A percentile compares a stretch with the other conserved stretches of the same genome.
Conservation (phyloP, 169 alveolate genomes). For the Plasmodium cynomolgi region DNA sequence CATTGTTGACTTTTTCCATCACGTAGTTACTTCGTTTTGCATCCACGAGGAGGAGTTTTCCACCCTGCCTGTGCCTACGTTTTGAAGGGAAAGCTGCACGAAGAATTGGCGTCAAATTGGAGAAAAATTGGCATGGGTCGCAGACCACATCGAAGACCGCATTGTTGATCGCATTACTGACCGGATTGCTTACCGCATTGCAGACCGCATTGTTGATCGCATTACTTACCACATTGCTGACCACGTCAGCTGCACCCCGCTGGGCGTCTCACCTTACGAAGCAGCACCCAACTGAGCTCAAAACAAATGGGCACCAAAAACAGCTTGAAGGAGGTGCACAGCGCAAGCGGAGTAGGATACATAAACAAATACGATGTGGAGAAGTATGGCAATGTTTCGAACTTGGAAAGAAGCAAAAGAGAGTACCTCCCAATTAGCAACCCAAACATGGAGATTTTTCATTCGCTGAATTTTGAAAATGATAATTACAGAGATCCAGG, state of each 20-base stretch:
- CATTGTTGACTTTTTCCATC: background rate
- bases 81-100: background rate
- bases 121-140: background rate
- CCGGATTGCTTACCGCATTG: too few species aligned
- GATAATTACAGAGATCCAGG: background rate
- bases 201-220: background rate
- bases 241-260: too few species aligned
- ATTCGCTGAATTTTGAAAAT: background rate
- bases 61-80: background rate
- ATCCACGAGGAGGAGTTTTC: background rate
- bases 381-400: background rate
- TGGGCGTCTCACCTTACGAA: too few species aligned
- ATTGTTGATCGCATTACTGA: background rate
- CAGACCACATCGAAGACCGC: background rate
- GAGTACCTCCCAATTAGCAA: constrained; percentile 2
- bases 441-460: background rate
- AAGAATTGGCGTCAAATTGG: background rate
- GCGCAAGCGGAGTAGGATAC: constrained; percentile 11
- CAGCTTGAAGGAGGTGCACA: constrained; percentile 7
- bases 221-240: too few species aligned
- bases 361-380: background rate
- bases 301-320: constrained; percentile 35
- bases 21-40: background rate
- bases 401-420: constrained; percentile 5
- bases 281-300: background rate